Evolutionary conservation across 192 early-diverging fungal species (phyloP).

Genomic region (Physocladia obscura): DNA sequence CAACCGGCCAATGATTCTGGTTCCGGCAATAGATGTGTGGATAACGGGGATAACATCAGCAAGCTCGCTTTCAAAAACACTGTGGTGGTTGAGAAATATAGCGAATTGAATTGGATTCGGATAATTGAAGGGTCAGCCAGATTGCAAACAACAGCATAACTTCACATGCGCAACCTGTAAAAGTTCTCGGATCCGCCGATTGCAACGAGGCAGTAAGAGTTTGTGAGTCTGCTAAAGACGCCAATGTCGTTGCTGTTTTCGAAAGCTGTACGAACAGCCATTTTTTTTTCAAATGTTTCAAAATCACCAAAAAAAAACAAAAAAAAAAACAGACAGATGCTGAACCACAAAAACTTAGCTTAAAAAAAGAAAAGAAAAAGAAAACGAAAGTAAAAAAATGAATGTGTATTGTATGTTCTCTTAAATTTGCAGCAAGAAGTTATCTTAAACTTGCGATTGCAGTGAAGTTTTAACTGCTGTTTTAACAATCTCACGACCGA

Average conservation of each 20-base stretch:
- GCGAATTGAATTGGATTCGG: too few species aligned
- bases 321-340: constrained; percentile 7
- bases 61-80: constrained; percentile 93
- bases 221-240: constrained; percentile 95
- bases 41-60: constrained; percentile 93
- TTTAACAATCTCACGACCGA: constrained; percentile 17
- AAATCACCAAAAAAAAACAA: not conserved
- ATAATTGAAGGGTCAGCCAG: not conserved
- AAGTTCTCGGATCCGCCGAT: constrained; percentile 99
- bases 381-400: not conserved
- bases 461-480: constrained; percentile 8
- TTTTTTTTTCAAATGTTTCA: not conserved
- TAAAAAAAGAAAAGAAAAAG: constrained; percentile 12
- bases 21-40: constrained; percentile 95
- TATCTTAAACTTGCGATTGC: not conserved
- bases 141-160: not conserved
- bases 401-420: too few species aligned
- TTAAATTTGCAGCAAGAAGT: too few species aligned
- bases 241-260: constrained; percentile 99
- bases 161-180: constrained; percentile 80
- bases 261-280: constrained; percentile 78
- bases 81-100: too few species aligned
- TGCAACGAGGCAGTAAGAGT: constrained; percentile 95
- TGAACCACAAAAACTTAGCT: too few species aligned
- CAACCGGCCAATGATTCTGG: constrained; percentile 93